Conservation (phyloP, 2,329 filamentous ascomycete genomes). For the Aspergillus nomiae region DNA sequence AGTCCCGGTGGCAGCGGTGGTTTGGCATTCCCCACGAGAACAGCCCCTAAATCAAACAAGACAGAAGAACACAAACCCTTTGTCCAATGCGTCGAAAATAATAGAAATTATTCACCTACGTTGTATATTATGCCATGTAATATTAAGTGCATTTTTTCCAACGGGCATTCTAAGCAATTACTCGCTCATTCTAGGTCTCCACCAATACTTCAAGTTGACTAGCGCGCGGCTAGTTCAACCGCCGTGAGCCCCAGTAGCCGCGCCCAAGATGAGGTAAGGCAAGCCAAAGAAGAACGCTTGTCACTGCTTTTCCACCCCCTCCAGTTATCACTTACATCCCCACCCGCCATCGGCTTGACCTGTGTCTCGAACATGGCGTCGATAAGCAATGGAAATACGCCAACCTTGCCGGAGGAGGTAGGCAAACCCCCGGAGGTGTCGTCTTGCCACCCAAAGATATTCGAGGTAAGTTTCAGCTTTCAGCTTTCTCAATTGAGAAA, state of each 20-base stretch:
- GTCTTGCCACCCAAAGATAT: slow-evolving; percentile 86
- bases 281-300: background rate
- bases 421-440: slow-evolving; percentile 77
- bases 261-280: slow-evolving; percentile 7
- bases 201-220: background rate
- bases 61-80: background rate
- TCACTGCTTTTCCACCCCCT: background rate
- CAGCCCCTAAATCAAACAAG: background rate
- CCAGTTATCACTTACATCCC: background rate
- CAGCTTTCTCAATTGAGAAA: background rate
- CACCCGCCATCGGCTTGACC: background rate
- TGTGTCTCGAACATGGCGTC: slow-evolving; percentile 39
- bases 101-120: background rate
- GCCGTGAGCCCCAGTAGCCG: background rate
- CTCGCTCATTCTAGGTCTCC: background rate
- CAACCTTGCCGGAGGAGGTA: slow-evolving; percentile 55
- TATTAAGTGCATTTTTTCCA: background rate
- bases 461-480: slow-evolving; percentile 52
- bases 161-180: background rate
- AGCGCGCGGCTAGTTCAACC: slow-evolving; percentile 2
- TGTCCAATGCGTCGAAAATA: background rate
- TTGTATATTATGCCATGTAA: background rate
- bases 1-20: background rate
- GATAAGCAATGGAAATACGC: slow-evolving; percentile 41
- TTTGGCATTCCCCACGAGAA: background rate